These are phyloP conservation scores for Blastobotrys muscicola DNA, from an alignment of 805 yeast genomes.

Conservation along the genomic window DNA sequence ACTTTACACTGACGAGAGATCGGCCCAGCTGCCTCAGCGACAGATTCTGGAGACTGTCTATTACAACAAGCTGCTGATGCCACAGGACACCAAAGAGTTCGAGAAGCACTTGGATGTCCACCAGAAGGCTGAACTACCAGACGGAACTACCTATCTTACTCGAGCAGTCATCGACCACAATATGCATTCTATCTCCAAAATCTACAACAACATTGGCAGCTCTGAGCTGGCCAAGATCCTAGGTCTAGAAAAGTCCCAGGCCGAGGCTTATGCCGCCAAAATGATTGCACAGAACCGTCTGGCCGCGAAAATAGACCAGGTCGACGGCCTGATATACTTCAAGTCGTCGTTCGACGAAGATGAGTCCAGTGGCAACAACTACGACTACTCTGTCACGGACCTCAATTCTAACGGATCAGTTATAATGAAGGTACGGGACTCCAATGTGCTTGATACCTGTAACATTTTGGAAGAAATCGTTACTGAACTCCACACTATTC, in stretches of 20 bases:
- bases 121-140: slow-evolving; percentile 14
- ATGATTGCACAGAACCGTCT: slow-evolving; percentile 25
- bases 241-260: slow-evolving; percentile 16
- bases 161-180: slow-evolving; percentile 28
- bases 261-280: slow-evolving; percentile 23
- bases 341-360: slow-evolving; percentile 2
- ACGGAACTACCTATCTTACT: slow-evolving; percentile 22
- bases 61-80: slow-evolving; percentile 20
- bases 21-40: slow-evolving; percentile 9
- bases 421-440: slow-evolving; percentile 11
- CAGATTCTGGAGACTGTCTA: slow-evolving; percentile 21
- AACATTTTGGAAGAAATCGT: slow-evolving; percentile 18
- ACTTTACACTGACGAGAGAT: slow-evolving; percentile 23
- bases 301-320: slow-evolving; percentile 25
- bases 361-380: not conserved
- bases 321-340: slow-evolving; percentile 18
- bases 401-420: slow-evolving; percentile 2
- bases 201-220: slow-evolving; percentile 22
- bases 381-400: slow-evolving; percentile 3
- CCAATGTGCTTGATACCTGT: slow-evolving; percentile 13
- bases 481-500: slow-evolving; percentile 2
- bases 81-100: slow-evolving; percentile 18
- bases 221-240: slow-evolving; percentile 20
- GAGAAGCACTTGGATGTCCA: slow-evolving; percentile 13
- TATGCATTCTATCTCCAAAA: slow-evolving; percentile 24